These are phyloP conservation scores for Drechslerella coelobrocha DNA, from an alignment of 2,329 filamentous ascomycete genomes.

Conservation along the genomic window DNA sequence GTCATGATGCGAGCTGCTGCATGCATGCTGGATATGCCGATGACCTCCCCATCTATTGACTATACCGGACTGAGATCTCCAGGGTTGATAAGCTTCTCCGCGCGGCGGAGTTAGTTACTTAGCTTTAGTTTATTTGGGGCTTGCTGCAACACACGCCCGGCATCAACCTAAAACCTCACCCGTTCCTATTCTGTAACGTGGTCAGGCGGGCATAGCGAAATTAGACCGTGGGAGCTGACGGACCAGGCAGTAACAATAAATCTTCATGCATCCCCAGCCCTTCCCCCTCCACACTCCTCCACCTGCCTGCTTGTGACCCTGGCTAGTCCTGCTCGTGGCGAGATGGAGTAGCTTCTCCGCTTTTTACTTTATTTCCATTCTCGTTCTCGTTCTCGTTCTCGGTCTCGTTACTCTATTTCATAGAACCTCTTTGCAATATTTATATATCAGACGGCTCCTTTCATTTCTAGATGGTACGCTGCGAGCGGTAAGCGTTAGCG, in stretches of 20 bases:
- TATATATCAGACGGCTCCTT: too few relatives aligned
- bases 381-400: not conserved
- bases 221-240: not conserved
- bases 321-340: too few relatives aligned
- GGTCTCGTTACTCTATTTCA: not conserved
- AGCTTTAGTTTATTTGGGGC: too few relatives aligned
- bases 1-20: too few relatives aligned
- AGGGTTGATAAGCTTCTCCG: too few relatives aligned
- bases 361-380: constrained; percentile 12
- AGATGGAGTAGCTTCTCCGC: constrained; percentile 39
- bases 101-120: too few relatives aligned
- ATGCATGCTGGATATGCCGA: too few relatives aligned
- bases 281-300: constrained; percentile 28
- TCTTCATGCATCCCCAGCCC: constrained; percentile 4
- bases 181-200: not conserved
- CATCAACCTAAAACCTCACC: not conserved
- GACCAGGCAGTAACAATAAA: not conserved
- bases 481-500: constrained; percentile 8
- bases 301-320: constrained; percentile 9
- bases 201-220: not conserved
- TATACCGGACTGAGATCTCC: too few relatives aligned
- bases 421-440: too few relatives aligned
- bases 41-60: too few relatives aligned
- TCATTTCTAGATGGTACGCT: too few relatives aligned
- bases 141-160: not conserved